These are phyloP conservation scores for Azolla pinnata DNA, from an alignment of 75 land plant species.

Conservation along the genomic window DNA sequence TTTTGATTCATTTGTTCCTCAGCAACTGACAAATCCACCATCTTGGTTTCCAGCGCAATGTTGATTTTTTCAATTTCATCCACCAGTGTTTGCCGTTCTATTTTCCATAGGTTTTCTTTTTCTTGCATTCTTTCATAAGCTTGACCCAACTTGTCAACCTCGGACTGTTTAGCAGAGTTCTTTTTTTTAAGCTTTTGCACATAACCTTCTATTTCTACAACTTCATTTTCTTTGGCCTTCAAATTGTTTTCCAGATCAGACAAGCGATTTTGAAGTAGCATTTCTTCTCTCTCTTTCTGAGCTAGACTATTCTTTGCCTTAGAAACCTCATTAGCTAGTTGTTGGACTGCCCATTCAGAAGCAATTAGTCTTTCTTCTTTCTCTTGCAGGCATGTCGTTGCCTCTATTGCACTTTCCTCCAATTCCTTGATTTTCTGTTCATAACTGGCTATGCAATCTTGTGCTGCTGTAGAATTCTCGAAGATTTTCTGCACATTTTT, in stretches of 20 bases:
- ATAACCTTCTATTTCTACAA: slow-evolving; percentile 16
- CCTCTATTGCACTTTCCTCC: slow-evolving; percentile 8
- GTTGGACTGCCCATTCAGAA: slow-evolving; percentile 30
- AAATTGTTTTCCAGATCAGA: slow-evolving; percentile 14
- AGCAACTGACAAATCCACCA: slow-evolving; percentile 2
- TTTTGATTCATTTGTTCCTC: slow-evolving; percentile 11
- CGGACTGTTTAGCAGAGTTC: slow-evolving; percentile 3
- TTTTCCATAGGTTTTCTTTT: slow-evolving; percentile 7
- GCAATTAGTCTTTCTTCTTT: slow-evolving; percentile 24
- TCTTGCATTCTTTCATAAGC: slow-evolving; percentile 3
- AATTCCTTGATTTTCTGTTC: slow-evolving; percentile 11
- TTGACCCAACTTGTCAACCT: slow-evolving; percentile 11
- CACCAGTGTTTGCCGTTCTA: slow-evolving; percentile 3
- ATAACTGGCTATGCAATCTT: not conserved
- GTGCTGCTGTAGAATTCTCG: not conserved
- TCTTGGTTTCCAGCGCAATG: slow-evolving; percentile 12
- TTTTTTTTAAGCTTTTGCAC: slow-evolving; percentile 12
- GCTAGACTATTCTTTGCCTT: slow-evolving; percentile 16
- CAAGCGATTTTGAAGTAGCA: slow-evolving; percentile 7
- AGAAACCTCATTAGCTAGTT: slow-evolving; percentile 20
- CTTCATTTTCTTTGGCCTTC: slow-evolving; percentile 17
- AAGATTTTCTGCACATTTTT: slow-evolving; percentile 11
- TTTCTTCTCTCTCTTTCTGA: slow-evolving; percentile 22
- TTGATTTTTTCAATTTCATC: slow-evolving; percentile 3
- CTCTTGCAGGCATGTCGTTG: slow-evolving; percentile 10